Base-by-base conservation (phyloP, 2,329 filamentous ascomycete genomes). In the Basipetospora sp. region DNA sequence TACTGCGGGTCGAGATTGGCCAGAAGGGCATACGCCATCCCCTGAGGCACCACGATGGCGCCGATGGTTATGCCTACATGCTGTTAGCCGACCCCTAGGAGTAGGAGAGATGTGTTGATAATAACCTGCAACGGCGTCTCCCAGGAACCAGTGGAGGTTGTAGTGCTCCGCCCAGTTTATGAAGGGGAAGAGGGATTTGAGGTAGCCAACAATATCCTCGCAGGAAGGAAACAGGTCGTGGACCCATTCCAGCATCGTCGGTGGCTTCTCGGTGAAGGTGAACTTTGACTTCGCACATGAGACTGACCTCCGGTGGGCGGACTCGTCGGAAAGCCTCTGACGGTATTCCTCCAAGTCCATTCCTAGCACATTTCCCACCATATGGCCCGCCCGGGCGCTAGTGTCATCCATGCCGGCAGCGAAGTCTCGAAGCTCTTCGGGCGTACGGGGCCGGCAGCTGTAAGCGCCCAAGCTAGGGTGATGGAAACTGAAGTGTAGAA, bases 101-200 rank as follows among this genome's bases (percentile, higher is more conserved):
- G 15, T 17, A 32, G 29, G 19, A 8, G 16, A 34, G 18, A 34
- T n/a, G 15, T 13, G 16, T 15, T 26, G 27, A 38, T 14, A 44
- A 42, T 26, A 26, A 45, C 44, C 88, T 42, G 90, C 88, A 41
- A 96, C 77, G 33, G 96, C 58, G 60, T 98, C 90, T 49, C 90
- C 90, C 13, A 75, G 56, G 5, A 94, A 59, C 90, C 90, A 98
- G 62, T 86, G 77, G 4, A 77, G 9, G 53, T 98, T 98, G 63
- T 98, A 98, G 47, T 77, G 74, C 9, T 64, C 59, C 41, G 96
- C 88, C 90, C 90, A 98, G n/a, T 74, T 67, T 4, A 81, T 54
- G 53, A 94, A 96, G 0, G 90, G 90, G 47, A 98, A 93, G 1
- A 96, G 62, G 11, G 72, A 80, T 45, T 65, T 60, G 41, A 77